Percentiles rank a stretch among this genome's conserved stretches.
These are phyloP conservation scores for Flaveria trinervia DNA, from an alignment of 129 eudicot genomes.

Conservation along the genomic window DNA sequence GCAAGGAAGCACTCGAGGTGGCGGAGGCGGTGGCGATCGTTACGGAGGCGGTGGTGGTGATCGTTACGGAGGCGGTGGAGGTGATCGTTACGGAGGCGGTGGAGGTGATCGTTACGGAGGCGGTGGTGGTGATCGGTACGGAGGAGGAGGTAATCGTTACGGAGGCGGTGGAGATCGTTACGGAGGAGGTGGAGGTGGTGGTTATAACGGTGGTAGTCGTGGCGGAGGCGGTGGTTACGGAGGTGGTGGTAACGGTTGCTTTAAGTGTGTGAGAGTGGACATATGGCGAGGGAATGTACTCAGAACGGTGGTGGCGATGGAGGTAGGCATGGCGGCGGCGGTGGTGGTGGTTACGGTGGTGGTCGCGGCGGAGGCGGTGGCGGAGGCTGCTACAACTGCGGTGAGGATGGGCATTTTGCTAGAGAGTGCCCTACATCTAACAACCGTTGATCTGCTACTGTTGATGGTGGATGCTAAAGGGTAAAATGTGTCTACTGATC, in stretches of 20 bases:
- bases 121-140: slow-evolving; percentile 16
- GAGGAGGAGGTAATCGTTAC: slow-evolving; percentile 29
- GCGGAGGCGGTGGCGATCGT: slow-evolving; percentile 22
- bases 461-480: background rate
- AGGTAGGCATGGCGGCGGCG: slow-evolving; percentile 38
- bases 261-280: slow-evolving; percentile 46
- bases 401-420: slow-evolving; percentile 68
- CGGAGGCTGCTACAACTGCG: slow-evolving; percentile 68
- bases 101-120: slow-evolving; percentile 38
- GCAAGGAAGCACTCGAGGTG: slow-evolving; percentile 60
- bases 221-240: slow-evolving; percentile 42
- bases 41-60: slow-evolving; percentile 25
- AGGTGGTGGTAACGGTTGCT: slow-evolving; percentile 51
- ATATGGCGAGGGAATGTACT: slow-evolving; percentile 49
- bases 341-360: slow-evolving; percentile 38
- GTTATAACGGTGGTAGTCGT: slow-evolving; percentile 34
- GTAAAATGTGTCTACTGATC: slow-evolving; percentile 34
- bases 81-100: slow-evolving; percentile 22
- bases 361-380: slow-evolving; percentile 61
- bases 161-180: slow-evolving; percentile 37
- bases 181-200: slow-evolving; percentile 46
- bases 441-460: slow-evolving; percentile 38
- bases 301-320: slow-evolving; percentile 53
- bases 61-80: slow-evolving; percentile 35
- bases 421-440: slow-evolving; percentile 59